Evolutionary conservation across 139 green algal genomes (phyloP).

Genomic region (Micractinium conductrix): DNA sequence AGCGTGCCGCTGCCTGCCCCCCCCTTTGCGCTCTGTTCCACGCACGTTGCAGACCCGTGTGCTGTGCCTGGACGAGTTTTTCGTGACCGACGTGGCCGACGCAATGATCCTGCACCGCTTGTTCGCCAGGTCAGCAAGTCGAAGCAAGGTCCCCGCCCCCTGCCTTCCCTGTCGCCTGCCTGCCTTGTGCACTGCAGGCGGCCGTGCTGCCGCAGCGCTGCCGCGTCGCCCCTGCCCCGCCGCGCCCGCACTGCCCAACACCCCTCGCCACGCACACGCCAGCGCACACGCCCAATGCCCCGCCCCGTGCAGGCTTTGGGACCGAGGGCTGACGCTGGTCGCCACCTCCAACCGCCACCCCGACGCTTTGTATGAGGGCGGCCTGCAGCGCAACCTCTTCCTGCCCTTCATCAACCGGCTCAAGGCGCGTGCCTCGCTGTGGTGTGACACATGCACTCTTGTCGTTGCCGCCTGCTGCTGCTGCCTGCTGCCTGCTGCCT

Average conservation of each 20-base stretch:
- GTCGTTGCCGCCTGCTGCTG: too few relatives aligned
- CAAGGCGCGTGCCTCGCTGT: constrained; percentile 52
- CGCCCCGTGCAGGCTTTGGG: constrained; percentile 70
- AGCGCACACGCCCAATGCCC: too few relatives aligned
- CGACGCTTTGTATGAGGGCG: constrained; percentile 91
- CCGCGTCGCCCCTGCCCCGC: too few relatives aligned
- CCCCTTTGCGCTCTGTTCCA: neutral
- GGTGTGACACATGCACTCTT: too few relatives aligned
- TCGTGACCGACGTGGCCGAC: constrained; percentile 97
- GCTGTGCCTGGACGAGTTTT: constrained; percentile 98
- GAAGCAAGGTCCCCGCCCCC: too few relatives aligned
- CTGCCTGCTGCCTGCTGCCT: too few relatives aligned
- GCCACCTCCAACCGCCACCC: constrained; percentile 87
- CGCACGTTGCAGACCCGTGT: constrained; percentile 47
- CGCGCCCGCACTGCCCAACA: too few relatives aligned
- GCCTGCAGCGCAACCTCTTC: constrained; percentile 95
- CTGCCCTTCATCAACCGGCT: constrained; percentile 95
- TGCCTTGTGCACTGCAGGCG: too few relatives aligned
- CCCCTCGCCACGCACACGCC: too few relatives aligned
- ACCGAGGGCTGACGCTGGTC: constrained; percentile 82
- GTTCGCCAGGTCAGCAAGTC: constrained; percentile 72
- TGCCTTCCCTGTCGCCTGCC: too few relatives aligned
- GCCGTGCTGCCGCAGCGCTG: too few relatives aligned
- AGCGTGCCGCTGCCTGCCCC: too few relatives aligned
- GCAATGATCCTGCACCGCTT: constrained; percentile 93